Conservation (phyloP, 257 asterid species). For the Fraxinus quadrangulata region DNA sequence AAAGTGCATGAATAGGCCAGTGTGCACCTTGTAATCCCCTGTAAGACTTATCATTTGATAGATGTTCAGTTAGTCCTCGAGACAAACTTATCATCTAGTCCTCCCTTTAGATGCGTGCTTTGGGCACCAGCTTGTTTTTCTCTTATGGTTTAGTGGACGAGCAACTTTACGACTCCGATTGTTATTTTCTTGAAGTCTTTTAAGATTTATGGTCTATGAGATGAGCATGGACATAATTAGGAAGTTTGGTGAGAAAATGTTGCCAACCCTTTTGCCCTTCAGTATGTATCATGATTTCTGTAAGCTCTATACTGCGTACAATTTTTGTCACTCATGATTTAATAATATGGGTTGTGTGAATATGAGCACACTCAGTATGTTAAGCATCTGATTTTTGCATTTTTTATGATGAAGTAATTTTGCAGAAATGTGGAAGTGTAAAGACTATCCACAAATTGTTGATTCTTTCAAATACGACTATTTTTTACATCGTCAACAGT, state of each 20-base stretch:
- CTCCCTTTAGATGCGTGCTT: not conserved
- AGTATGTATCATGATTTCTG: not conserved
- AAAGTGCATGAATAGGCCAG: slow-evolving; percentile 39
- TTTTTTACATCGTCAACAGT: too few relatives aligned
- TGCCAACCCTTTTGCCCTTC: not conserved
- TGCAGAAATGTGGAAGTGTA: too few relatives aligned
- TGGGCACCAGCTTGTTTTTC: not conserved
- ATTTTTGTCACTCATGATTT: not conserved
- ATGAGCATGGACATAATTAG: not conserved
- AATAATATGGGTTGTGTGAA: slow-evolving; percentile 13
- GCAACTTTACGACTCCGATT: not conserved
- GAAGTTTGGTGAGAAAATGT: not conserved
- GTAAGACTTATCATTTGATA: not conserved
- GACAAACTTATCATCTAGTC: not conserved
- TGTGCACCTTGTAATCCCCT: not conserved
- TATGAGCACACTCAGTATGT: not conserved
- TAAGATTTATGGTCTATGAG: not conserved
- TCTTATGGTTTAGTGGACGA: too few relatives aligned
- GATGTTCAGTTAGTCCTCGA: not conserved
- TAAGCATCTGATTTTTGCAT: too few relatives aligned
- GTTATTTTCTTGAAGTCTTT: not conserved
- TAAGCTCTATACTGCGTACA: slow-evolving; percentile 8
- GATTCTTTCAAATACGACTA: too few relatives aligned
- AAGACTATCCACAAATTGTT: too few relatives aligned
- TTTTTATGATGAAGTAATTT: too few relatives aligned